Conservation (phyloP, 768 basidiomycete genomes). For the Phlebiopsis gigantea region DNA sequence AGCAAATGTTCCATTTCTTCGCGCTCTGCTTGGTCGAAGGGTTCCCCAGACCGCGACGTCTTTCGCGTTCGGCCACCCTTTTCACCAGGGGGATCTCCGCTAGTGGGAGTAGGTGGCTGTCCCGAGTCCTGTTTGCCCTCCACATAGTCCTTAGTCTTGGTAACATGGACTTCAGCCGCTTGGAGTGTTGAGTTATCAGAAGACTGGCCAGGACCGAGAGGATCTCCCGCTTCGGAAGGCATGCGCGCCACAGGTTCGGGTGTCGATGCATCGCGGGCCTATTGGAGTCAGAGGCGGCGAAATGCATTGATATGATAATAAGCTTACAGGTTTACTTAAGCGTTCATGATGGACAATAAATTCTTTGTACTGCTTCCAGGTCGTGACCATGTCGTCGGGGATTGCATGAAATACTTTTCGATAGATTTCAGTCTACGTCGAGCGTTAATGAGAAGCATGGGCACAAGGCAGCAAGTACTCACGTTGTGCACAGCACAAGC, state of each 20-base stretch:
- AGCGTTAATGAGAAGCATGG: slow-evolving; percentile 1
- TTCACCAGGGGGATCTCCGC: slow-evolving; percentile 22
- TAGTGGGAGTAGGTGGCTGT: slow-evolving; percentile 19
- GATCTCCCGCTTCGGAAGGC: slow-evolving; percentile 53
- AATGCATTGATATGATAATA: neutral
- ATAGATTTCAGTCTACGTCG: slow-evolving; percentile 84
- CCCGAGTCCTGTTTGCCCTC: slow-evolving; percentile 12
- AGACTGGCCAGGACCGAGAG: slow-evolving; percentile 25
- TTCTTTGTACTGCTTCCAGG: slow-evolving; percentile 95
- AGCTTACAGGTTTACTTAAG: slow-evolving; percentile 58
- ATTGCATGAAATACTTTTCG: slow-evolving; percentile 92
- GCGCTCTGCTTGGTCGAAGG: slow-evolving; percentile 77
- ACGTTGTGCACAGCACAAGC: slow-evolving; percentile 88
- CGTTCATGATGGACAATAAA: slow-evolving; percentile 75
- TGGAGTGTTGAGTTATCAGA: slow-evolving; percentile 14
- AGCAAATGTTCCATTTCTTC: slow-evolving; percentile 88
- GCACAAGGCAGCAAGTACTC: slow-evolving; percentile 23
- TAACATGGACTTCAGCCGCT: slow-evolving; percentile 15
- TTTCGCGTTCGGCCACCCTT: slow-evolving; percentile 23
- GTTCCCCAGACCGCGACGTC: slow-evolving; percentile 48
- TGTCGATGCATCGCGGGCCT: slow-evolving; percentile 39
- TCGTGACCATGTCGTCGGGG: slow-evolving; percentile 88
- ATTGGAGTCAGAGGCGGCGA: neutral
- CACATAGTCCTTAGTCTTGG: slow-evolving; percentile 15
- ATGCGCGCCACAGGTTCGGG: slow-evolving; percentile 47